Base-by-base conservation (phyloP, 306 rosid species). In the Vigna trinervia region DNA sequence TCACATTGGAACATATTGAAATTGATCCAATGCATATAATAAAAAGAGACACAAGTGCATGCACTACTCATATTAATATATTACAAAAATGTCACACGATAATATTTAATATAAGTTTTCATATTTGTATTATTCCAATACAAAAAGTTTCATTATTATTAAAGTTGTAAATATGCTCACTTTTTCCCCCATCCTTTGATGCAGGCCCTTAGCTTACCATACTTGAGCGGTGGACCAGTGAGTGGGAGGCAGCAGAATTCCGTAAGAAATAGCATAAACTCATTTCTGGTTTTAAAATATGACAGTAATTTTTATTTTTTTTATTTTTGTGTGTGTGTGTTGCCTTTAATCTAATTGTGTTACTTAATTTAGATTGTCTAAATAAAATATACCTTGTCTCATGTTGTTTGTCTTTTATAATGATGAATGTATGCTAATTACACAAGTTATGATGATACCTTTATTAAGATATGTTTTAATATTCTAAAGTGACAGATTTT, bases 131-230 rank as follows among this genome's bases (percentile, higher is more conserved):
- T 84, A 64, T 58, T 77, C 63, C 77, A 72, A 60, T 48, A 17
- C 57, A 6, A 22, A 26, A 12, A 41, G 4, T 78, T 64, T 62
- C 58, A 54, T 72, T 74, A 75, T 83, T 5, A 34, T 3, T 75
- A 64, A 79, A 87, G 69, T 38, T 83, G 87, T 82, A 67, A 85
- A 85, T 30, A 23, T 71, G 11, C 19, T 74, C 51, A 62, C 47
- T 5, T 8, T 53, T 72, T 43, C 73, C 53, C 34, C 51, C 39
- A 19, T 20, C 50, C 19, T 66, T 64, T 80, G 63, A 77, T 87
- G 82, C 92, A 96, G 99, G 98, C 93, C 52, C 99, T 96, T 69
- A 91, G 98, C 83, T 84, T 87, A 74, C 99, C 99, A 47, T 96
- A 96, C 96, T 81, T 96, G 87, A 90, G 84, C 78, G 87, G 45